Evolutionary conservation across 768 basidiomycete genomes (phyloP), one percentile per base, ranked within the genome.

Genomic region (Calvatia gigantea): DNA sequence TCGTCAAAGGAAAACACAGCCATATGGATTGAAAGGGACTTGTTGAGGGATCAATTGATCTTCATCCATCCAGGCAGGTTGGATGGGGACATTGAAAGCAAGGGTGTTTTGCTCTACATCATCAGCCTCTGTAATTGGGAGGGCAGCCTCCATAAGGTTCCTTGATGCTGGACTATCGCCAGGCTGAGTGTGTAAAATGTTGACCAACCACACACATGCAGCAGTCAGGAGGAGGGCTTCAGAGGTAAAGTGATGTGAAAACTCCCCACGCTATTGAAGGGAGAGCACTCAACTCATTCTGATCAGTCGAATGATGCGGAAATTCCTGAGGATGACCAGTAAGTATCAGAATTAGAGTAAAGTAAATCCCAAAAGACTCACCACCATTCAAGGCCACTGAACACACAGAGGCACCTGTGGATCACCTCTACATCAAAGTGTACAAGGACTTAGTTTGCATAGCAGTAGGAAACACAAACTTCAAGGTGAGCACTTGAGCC

Each of bases 401-500:
- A 48, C 4, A 32, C 8, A 28, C 46, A 42, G n/a, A 53, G 15
- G 12, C n/a, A 42, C 2, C 4, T 4, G 12, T 23, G 15, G 1
- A 60, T 38, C 11, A 47, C n/a, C 6, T 39, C 29, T 1, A 12
- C 4, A 27, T 57, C 51, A n/a, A 50, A 17, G 7, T 45, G 23
- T 3, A 57, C 6, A 5, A 60, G 44, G 21, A 39, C 56, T 2
- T 21, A 1, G 14, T 25, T 23, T 3, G 56, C 56, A 14, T 28
- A 42, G 4, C 21, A 2, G 4, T 43, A n/a, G 0, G 56, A 56
- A 17, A 60, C 59, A 5, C 59, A 41, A 23, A 51, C 47, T 33
- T 60, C 59, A 15, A 60, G 31, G 2, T 52, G 46, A 5, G 47
- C 51, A n/a, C 8, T 39, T 1, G 55, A 43, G 4, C 11, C 7